Percentiles rank a stretch among this genome's conserved stretches.
Conservation (phyloP, 2,329 filamentous ascomycete species). For the Ophiostoma australiae region DNA sequence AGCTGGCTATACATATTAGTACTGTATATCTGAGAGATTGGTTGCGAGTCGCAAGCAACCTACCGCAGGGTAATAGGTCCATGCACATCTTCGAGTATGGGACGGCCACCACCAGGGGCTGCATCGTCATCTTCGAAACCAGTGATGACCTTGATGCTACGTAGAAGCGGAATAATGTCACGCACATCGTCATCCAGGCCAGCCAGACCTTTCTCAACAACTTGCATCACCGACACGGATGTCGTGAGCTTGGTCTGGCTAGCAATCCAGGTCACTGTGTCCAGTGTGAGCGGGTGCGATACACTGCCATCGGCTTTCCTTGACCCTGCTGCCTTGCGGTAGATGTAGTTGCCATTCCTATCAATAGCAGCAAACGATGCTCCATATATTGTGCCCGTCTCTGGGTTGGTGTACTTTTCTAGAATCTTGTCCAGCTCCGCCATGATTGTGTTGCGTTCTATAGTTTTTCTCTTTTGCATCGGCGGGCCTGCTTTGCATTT, state of each 20-base stretch:
- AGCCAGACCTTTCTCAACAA: neutral
- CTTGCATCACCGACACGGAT: constrained; percentile 3
- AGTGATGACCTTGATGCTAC: neutral
- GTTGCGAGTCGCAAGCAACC: neutral
- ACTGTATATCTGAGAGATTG: neutral
- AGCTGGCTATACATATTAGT: neutral
- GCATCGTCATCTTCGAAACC: neutral
- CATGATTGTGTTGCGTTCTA: neutral
- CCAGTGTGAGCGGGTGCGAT: neutral
- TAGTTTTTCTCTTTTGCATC: neutral
- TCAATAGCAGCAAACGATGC: neutral
- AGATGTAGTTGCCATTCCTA: neutral
- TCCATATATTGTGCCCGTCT: neutral
- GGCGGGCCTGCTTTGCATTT: neutral
- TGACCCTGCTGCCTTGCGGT: neutral
- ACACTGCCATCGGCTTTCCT: neutral
- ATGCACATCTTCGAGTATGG: neutral
- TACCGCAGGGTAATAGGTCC: neutral
- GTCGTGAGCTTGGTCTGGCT: constrained; percentile 18
- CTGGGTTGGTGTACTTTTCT: neutral
- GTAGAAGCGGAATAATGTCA: neutral
- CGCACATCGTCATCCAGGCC: neutral
- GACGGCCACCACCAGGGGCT: neutral
- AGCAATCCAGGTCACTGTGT: constrained; percentile 18
- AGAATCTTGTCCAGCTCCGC: neutral